Evolutionary conservation across 257 asterid genomes (phyloP), one percentile per base, ranked within the genome.

Genomic region (Forsythia viridissima): DNA sequence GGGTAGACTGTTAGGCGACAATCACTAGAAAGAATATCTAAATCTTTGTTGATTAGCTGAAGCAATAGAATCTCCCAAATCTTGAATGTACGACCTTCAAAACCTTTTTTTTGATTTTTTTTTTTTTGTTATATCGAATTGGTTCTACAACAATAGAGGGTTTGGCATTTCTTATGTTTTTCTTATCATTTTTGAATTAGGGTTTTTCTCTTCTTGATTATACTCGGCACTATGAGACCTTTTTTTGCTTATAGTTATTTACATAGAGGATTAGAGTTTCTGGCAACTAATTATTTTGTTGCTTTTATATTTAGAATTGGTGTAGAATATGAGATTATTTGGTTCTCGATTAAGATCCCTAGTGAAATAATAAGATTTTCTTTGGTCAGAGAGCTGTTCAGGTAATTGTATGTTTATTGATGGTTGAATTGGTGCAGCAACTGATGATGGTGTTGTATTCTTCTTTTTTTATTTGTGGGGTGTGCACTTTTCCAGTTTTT

Each of bases 281-380:
- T 75, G 79, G 9, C n/a, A 43, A 67, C 34, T 21, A 70, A 10
- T 57, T 30, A 12, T 76, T 13, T 57, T 44, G 63, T 37, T 61
- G 16, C 21, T 16, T 68, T 69, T 79, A 20, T 42, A 6, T 5
- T 44, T 46, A 57, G 55, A 13, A 46, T 46, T 46, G 55, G 76
- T 81, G 55, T 48, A 75, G 71, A 71, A 38, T 0, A 70, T 12
- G 68, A 43, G 77, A 3, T 70, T 59, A 52, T 42, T 44, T 34
- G 76, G 44, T 30, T 70, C 3, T 39, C 74, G 52, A 15, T 44
- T 40, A 36, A 80, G 79, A 67, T 88, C 91, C 79, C 97, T 79
- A 0, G 92, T 77, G 86, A 89, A 80, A 75, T 91, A 77, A 75
- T 91, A 90, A 0, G 98, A 93, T 79, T 91, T 89, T 52, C 96